Evolutionary conservation across 2,329 filamentous ascomycete genomes (phyloP).

Genomic region (Thielaviopsis euricoi): DNA sequence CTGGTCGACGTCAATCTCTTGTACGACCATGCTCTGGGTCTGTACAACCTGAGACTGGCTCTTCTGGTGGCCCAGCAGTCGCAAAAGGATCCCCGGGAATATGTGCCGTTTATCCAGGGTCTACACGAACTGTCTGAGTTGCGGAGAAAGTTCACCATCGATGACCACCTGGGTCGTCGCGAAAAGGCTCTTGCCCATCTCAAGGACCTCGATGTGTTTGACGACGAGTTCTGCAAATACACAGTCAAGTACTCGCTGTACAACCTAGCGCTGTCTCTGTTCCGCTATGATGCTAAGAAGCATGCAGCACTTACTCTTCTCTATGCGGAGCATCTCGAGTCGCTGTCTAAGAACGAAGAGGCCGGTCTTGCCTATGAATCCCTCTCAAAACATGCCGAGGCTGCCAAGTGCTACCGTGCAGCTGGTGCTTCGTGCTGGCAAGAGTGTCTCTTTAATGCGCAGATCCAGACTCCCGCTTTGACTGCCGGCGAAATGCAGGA

Average conservation of each 20-base stretch:
- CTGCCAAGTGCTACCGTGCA: constrained; percentile 68
- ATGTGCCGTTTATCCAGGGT: constrained; percentile 82
- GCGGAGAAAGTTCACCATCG: constrained; percentile 67
- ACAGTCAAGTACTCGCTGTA: constrained; percentile 67
- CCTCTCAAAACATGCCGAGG: constrained; percentile 54
- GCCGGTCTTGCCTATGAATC: constrained; percentile 86
- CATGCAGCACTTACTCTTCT: constrained; percentile 54
- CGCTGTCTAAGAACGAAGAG: constrained; percentile 62
- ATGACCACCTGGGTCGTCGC: constrained; percentile 66
- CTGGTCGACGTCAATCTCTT: constrained; percentile 82
- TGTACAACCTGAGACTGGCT: constrained; percentile 83
- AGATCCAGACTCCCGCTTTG: constrained; percentile 45
- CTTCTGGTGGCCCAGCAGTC: constrained; percentile 88
- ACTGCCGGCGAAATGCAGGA: constrained; percentile 41
- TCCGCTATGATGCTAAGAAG: constrained; percentile 60
- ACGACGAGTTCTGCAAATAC: constrained; percentile 60
- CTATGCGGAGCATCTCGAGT: constrained; percentile 64
- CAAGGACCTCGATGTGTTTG: constrained; percentile 54
- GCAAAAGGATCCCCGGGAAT: constrained; percentile 88
- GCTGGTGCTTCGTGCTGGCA: constrained; percentile 69
- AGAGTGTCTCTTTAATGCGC: constrained; percentile 69
- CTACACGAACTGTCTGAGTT: constrained; percentile 58
- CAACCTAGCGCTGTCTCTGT: constrained; percentile 57
- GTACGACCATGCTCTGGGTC: constrained; percentile 75
- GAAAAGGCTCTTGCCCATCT: constrained; percentile 66